A percentile compares a stretch with the other conserved stretches of the same genome.
Evolutionary conservation across 805 yeast genomes (phyloP).

Genomic region (Kodamaea leandrae): DNA sequence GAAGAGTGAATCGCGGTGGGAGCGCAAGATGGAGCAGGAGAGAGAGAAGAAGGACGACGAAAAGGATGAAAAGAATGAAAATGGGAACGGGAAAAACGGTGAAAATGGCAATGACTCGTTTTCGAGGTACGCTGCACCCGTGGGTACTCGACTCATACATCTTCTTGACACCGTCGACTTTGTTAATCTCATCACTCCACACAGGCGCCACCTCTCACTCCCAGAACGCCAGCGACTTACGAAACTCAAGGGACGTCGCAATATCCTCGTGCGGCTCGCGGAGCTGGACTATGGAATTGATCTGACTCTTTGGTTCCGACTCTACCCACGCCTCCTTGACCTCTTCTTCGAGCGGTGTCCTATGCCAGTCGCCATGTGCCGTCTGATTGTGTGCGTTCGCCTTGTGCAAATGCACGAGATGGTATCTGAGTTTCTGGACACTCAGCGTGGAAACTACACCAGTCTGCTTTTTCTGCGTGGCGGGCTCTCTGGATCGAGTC

Average conservation of each 20-base stretch:
- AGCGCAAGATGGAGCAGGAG: not conserved
- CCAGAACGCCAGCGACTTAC: constrained; percentile 76
- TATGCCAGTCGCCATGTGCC: constrained; percentile 86
- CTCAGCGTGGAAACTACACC: constrained; percentile 31
- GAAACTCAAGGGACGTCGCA: constrained; percentile 62
- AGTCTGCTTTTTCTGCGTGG: constrained; percentile 35
- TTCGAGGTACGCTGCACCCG: constrained; percentile 73
- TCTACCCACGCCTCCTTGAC: constrained; percentile 72
- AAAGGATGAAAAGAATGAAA: not conserved
- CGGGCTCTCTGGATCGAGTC: constrained; percentile 15
- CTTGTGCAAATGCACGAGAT: constrained; percentile 81
- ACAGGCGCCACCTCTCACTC: constrained; percentile 54
- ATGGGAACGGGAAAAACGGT: constrained; percentile 13
- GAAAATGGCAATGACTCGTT: constrained; percentile 32
- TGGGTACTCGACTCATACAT: constrained; percentile 73
- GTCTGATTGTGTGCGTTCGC: constrained; percentile 86
- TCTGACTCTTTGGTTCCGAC: constrained; percentile 92
- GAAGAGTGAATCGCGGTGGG: constrained; percentile 2
- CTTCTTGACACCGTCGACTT: constrained; percentile 71
- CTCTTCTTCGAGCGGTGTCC: constrained; percentile 80
- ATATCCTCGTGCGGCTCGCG: constrained; percentile 71
- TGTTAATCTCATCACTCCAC: constrained; percentile 53
- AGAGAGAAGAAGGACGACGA: not conserved
- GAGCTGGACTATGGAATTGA: constrained; percentile 94
- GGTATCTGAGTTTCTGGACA: constrained; percentile 54